Evolutionary conservation across 805 yeast genomes (phyloP).

Genomic region (Lipomyces orientalis): DNA sequence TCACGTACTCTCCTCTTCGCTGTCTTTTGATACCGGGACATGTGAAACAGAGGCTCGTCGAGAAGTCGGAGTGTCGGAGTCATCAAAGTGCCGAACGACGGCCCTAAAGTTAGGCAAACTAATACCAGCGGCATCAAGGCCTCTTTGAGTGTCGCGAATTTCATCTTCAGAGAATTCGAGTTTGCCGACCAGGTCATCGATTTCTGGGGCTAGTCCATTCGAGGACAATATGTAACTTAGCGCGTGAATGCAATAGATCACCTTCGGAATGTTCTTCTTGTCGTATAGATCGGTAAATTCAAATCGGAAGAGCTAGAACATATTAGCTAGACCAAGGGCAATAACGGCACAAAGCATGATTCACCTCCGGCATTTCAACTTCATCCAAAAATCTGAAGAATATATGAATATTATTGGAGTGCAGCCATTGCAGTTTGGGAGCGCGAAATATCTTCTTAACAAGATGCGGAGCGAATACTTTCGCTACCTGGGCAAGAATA

Average conservation of each 20-base stretch:
- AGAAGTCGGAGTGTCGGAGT: conserved; percentile 33
- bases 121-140: conserved; percentile 65
- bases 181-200: conserved; percentile 67
- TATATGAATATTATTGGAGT: conserved; percentile 88
- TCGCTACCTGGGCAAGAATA: conserved; percentile 76
- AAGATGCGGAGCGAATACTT: conserved; percentile 69
- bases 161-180: conserved; percentile 71
- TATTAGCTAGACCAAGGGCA: neutral
- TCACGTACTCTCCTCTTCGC: conserved; percentile 22
- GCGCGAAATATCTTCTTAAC: conserved; percentile 61
- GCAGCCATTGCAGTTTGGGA: conserved; percentile 74
- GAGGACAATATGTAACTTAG: conserved; percentile 72
- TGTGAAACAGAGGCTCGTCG: neutral
- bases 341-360: neutral
- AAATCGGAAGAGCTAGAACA: conserved; percentile 61
- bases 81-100: conserved; percentile 53
- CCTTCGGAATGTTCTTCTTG: conserved; percentile 89
- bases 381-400: conserved; percentile 72
- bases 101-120: conserved; percentile 78
- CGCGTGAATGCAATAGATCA: conserved; percentile 91
- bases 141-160: conserved; percentile 65
- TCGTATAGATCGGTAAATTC: conserved; percentile 94
- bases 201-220: conserved; percentile 55
- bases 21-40: conserved; percentile 10
- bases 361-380: conserved; percentile 77